Base-by-base conservation (phyloP, 1,284 basidiomycete genomes). In the Phenoliferia sp. region DNA sequence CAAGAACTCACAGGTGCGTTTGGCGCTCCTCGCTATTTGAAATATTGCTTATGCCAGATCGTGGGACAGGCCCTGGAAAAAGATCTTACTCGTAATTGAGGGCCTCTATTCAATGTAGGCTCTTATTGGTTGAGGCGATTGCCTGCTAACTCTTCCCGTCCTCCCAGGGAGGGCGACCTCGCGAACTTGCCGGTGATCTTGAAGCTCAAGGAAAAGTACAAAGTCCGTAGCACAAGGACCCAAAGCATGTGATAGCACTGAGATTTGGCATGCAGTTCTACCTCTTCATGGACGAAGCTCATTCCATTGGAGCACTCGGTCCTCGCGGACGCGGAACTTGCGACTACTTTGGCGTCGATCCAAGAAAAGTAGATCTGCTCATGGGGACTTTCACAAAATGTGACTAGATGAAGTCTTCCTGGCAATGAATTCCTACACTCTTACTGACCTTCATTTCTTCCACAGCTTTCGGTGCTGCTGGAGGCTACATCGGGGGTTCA, bases 371-470 rank as follows among this genome's bases (percentile, higher is more conserved):
- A 69, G 95, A 99, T 78, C 86, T 99, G 71, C 86, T 97, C 71
- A 99, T 99, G 95, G 95, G 95, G 65, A 99, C 95, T 0, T 96
- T 99, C 79, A 99, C 95, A 48, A 99, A 99, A 80, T 97, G 70
- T 73, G 19, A 22, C 60, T 54, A n/a, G n/a, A n/a, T n/a, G n/a
- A n/a, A 3, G 17, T 28, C 19, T 56, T 16, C 39, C 36, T 44
- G 48, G 34, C 56, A 17, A 33, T n/a, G 19, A 28, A 33, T n/a
- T 28, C 7, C 5, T 16, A 52, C 3, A 58, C 56, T 34, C 2
- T 33, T 19, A 32, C 61, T 56, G 48, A 67, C 50, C 59, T 36
- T 2, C 1, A 16, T 17, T 0, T 29, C 3, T 4, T 12, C 7
- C 6, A 16, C 60, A 65, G 64, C 94, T 0, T 99, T 99, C 77